Evolutionary conservation across 2,329 filamentous ascomycete genomes (phyloP).

Genomic region (Zymoseptoria passerinii): DNA sequence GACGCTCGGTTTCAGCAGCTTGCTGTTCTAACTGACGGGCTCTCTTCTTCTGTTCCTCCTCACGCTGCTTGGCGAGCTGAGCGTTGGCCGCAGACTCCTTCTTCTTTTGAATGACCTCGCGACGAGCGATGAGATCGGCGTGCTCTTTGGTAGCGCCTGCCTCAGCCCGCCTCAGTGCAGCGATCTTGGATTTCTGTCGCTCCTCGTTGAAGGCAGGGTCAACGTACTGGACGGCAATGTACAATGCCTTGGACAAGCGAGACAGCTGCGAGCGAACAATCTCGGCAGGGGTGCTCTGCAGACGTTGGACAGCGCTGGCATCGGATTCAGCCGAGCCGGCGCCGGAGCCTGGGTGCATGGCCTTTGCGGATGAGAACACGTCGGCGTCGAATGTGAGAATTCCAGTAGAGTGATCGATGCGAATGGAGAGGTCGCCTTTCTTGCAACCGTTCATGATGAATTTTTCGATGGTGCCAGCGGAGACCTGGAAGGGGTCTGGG

Average conservation of each 20-base stretch:
- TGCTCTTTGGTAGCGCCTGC: conserved; percentile 90
- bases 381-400: conserved; percentile 96
- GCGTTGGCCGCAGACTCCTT: conserved; percentile 91
- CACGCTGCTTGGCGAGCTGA: conserved; percentile 80
- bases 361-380: conserved; percentile 95
- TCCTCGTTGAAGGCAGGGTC: conserved; percentile 81
- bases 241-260: conserved; percentile 81
- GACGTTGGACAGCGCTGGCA: conserved; percentile 75
- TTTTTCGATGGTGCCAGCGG: conserved; percentile 87
- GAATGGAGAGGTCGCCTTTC: conserved; percentile 95
- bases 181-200: conserved; percentile 68
- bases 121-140: conserved; percentile 71
- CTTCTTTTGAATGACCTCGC: conserved; percentile 89
- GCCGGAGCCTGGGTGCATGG: conserved; percentile 72
- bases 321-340: conserved; percentile 84
- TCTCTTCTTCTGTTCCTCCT: conserved; percentile 81
- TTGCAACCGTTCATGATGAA: conserved; percentile 99
- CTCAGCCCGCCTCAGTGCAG: conserved; percentile 71
- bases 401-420: conserved; percentile 89
- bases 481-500: conserved; percentile 92
- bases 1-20: conserved; percentile 79
- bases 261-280: conserved; percentile 93
- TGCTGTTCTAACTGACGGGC: conserved; percentile 79
- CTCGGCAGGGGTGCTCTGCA: conserved; percentile 95
- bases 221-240: conserved; percentile 91